These are phyloP conservation scores for Ceratobasidium sp. DNA, from an alignment of 1,284 basidiomycete genomes.

Conservation along the genomic window DNA sequence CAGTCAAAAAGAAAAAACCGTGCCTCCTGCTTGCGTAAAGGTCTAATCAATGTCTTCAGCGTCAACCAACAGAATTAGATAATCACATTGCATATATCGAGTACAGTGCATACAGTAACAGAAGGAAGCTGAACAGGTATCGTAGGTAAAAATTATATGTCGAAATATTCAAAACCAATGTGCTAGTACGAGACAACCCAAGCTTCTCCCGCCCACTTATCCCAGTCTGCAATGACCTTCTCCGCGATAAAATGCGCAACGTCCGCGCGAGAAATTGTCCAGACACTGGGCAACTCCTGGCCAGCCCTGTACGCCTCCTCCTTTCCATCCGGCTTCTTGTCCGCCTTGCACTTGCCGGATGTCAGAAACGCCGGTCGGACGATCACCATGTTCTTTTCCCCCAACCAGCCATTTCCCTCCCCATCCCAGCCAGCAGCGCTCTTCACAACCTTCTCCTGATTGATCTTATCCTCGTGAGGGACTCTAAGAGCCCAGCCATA, in stretches of 20 bases:
- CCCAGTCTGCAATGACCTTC: constrained; percentile 61
- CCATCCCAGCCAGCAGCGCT: constrained; percentile 55
- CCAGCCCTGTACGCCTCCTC: constrained; percentile 50
- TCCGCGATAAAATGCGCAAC: constrained; percentile 72
- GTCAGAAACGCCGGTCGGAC: constrained; percentile 67
- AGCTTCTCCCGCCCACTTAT: constrained; percentile 61
- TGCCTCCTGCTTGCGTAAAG: too few relatives aligned
- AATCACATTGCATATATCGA: too few relatives aligned
- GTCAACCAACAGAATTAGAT: too few relatives aligned
- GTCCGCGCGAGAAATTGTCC: constrained; percentile 68
- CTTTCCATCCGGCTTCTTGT: too few relatives aligned
- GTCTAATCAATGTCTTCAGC: too few relatives aligned
- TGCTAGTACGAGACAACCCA: constrained; percentile 39
- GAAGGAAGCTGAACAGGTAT: too few relatives aligned
- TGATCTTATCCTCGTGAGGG: constrained; percentile 68
- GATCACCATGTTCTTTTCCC: constrained; percentile 61
- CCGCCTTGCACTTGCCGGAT: constrained; percentile 65
- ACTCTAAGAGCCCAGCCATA: constrained; percentile 58
- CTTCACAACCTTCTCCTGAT: constrained; percentile 61
- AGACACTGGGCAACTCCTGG: constrained; percentile 57
- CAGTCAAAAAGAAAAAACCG: too few relatives aligned
- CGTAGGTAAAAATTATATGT: too few relatives aligned
- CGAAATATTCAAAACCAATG: too few relatives aligned
- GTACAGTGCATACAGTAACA: too few relatives aligned
- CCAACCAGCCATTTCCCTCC: constrained; percentile 54